A percentile compares a stretch with the other conserved stretches of the same genome.
Evolutionary conservation across 2,329 filamentous ascomycete species (phyloP).

Genomic region (Botrytis squamosa): DNA sequence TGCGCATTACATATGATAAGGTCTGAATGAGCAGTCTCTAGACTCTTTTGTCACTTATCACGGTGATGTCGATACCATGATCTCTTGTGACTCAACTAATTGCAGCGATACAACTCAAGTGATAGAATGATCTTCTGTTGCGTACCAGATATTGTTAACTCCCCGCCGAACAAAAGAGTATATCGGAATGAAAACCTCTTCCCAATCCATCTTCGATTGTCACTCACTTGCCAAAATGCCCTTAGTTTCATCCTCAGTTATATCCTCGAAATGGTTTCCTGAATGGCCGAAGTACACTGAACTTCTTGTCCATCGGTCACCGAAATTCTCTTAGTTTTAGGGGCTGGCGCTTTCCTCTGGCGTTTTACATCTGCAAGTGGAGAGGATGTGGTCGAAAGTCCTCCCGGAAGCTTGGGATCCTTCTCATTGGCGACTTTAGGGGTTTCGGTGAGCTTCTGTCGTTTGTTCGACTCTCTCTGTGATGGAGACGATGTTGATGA

Average conservation of each 20-base stretch:
- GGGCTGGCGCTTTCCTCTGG: neutral
- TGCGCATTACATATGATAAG: neutral
- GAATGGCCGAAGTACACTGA: neutral
- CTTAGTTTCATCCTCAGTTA: neutral
- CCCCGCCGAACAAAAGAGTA: neutral
- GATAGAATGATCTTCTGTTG: neutral
- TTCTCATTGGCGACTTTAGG: neutral
- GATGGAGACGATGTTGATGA: neutral
- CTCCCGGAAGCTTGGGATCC: neutral
- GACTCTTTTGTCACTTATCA: neutral
- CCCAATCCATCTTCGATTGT: neutral
- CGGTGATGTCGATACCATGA: neutral
- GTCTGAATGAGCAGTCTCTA: neutral
- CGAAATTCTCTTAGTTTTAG: neutral
- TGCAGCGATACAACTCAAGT: neutral
- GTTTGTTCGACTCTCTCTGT: neutral
- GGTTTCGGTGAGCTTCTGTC: neutral
- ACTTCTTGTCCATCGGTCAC: neutral
- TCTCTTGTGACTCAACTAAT: neutral
- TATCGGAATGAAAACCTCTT: neutral
- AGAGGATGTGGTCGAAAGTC: neutral
- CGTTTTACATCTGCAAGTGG: neutral
- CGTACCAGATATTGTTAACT: neutral
- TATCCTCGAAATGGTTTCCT: neutral
- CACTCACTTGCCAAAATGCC: neutral